These are phyloP conservation scores for Fusarium napiforme DNA, from an alignment of 2,329 filamentous ascomycete genomes.

Conservation along the genomic window DNA sequence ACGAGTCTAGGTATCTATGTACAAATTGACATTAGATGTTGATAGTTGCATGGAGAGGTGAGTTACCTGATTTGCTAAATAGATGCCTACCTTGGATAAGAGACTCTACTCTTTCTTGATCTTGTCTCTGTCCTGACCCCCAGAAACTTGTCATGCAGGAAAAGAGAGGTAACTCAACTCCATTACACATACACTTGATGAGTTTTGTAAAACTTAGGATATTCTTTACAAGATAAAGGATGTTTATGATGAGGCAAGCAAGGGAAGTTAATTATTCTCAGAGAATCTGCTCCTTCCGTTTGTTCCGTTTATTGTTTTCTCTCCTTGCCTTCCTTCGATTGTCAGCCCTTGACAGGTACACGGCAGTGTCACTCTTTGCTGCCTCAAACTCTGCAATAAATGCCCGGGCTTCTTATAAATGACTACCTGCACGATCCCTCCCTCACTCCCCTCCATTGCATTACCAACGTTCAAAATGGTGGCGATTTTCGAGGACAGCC, in stretches of 20 bases:
- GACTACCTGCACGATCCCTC: background rate
- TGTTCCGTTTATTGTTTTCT: background rate
- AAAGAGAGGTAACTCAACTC: background rate
- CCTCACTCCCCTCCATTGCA: too few relatives aligned
- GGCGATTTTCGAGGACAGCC: background rate
- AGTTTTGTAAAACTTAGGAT: background rate
- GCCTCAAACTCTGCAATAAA: background rate
- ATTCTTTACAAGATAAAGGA: background rate
- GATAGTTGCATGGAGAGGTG: background rate
- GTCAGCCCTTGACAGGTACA: slow-evolving; percentile 22
- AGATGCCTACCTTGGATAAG: background rate
- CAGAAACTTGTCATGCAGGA: background rate
- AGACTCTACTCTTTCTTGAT: background rate
- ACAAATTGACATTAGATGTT: background rate
- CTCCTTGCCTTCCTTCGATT: background rate
- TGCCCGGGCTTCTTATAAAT: background rate
- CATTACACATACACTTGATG: background rate
- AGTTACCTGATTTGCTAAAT: background rate
- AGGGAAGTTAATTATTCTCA: background rate
- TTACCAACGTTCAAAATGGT: slow-evolving; percentile 3
- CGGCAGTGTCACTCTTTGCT: slow-evolving; percentile 18
- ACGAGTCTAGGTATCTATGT: background rate
- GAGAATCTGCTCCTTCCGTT: background rate
- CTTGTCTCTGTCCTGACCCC: background rate
- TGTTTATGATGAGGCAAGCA: background rate